Conservation (phyloP, 2,329 filamentous ascomycete species). For the Cercospora sp. region DNA sequence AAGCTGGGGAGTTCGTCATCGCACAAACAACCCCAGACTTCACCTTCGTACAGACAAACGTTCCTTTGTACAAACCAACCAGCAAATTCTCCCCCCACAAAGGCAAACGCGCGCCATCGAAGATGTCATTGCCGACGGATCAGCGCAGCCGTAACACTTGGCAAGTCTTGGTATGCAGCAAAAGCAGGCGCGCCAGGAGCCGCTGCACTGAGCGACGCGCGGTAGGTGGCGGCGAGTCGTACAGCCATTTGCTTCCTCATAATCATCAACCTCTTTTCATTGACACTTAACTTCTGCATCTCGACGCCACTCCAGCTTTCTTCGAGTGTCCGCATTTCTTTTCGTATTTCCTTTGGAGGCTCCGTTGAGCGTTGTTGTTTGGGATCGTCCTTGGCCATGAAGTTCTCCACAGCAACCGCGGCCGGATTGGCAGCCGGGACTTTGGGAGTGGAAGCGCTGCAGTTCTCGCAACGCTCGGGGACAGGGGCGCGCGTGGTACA, state of each 20-base stretch:
- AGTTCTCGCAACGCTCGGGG: conserved; percentile 2
- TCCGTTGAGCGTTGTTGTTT: background rate
- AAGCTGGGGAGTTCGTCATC: background rate
- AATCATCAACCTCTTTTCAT: background rate
- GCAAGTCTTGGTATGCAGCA: background rate
- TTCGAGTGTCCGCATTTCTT: background rate
- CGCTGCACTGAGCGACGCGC: background rate
- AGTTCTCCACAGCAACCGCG: conserved; percentile 2
- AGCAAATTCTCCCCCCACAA: background rate
- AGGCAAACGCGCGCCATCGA: background rate
- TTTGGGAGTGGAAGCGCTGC: background rate
- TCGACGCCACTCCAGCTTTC: background rate
- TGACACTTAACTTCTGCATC: background rate
- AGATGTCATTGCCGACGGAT: conserved; percentile 3
- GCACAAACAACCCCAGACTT: background rate
- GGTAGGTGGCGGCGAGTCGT: background rate
- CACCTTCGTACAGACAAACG: background rate
- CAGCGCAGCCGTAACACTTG: background rate
- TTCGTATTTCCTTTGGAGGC: background rate
- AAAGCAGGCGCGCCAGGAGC: background rate
- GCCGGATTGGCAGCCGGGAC: conserved; percentile 4
- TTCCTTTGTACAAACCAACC: background rate
- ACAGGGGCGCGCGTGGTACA: conserved; percentile 42
- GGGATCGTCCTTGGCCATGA: conserved; percentile 1
- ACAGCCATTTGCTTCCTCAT: background rate